phyloP scores from a whole-genome alignment of 2,329 filamentous ascomycete species.

The Aspergillus udagawae region DNA sequence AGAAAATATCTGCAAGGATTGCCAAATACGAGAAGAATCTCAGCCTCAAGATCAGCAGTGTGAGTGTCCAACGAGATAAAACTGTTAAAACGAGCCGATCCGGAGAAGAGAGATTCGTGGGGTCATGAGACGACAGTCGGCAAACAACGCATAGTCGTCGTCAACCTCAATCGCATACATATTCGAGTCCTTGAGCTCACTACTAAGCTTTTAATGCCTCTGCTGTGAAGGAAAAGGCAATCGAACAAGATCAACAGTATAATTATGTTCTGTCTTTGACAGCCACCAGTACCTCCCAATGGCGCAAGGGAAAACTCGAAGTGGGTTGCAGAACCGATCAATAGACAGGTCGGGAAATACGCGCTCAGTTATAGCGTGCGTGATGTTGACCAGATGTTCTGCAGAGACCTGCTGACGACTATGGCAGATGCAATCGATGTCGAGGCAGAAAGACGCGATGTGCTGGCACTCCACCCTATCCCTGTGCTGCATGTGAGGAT shows the following conservation, averaged over 20 bases:
- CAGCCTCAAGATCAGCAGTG: neutral
- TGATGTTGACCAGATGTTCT: neutral
- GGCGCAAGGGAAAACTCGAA: constrained; percentile 8
- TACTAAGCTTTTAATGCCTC: neutral
- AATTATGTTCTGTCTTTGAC: constrained; percentile 1
- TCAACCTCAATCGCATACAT: neutral
- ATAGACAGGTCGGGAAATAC: constrained; percentile 16
- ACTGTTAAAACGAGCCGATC: neutral
- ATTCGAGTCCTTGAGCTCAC: neutral
- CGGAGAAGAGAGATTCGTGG: too few relatives aligned
- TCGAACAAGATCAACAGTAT: neutral
- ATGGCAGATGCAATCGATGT: constrained; percentile 33
- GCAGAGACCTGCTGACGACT: neutral
- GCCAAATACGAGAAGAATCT: neutral
- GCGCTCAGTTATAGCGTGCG: constrained; percentile 28
- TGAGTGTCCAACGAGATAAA: neutral
- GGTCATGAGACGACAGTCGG: neutral
- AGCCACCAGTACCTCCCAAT: neutral
- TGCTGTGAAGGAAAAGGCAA: neutral
- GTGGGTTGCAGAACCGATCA: constrained; percentile 9
- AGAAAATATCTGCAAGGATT: neutral
- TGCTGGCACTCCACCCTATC: constrained; percentile 31
- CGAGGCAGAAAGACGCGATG: constrained; percentile 35
- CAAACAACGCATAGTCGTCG: neutral
- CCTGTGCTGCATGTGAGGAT: constrained; percentile 32